Conservation (phyloP, 2,329 filamentous ascomycete species). For the Blumeriella jaapii region DNA sequence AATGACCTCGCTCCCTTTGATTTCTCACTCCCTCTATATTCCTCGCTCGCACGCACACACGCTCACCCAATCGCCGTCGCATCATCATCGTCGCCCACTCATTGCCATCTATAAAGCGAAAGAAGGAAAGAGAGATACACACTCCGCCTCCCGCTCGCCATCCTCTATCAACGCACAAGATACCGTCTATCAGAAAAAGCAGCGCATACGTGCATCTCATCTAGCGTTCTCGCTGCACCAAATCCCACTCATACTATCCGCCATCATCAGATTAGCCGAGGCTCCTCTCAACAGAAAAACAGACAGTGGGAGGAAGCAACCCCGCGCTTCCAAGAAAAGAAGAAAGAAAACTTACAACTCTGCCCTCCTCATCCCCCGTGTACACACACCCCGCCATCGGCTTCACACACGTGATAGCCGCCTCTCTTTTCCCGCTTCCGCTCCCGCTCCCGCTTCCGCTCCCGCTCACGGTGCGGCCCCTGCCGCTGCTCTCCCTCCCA, state of each 20-base stretch:
- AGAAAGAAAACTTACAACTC: constrained; percentile 54
- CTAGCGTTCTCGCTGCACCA: constrained; percentile 5
- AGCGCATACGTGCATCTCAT: too few relatives aligned
- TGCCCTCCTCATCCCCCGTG: constrained; percentile 85
- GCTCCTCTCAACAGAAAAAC: not conserved
- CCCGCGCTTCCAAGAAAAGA: constrained; percentile 1
- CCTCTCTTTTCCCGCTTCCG: constrained; percentile 37
- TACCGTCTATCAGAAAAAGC: too few relatives aligned
- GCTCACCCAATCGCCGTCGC: too few relatives aligned
- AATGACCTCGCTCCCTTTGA: too few relatives aligned
- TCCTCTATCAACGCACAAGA: too few relatives aligned
- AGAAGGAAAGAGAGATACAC: too few relatives aligned
- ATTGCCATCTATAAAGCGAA: too few relatives aligned
- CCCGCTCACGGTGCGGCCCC: too few relatives aligned
- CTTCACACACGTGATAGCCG: constrained; percentile 74
- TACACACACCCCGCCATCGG: constrained; percentile 78
- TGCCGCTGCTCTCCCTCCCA: constrained; percentile 15
- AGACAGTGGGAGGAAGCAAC: not conserved
- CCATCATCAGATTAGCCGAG: not conserved
- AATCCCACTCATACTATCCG: constrained; percentile 9
- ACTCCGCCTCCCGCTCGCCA: too few relatives aligned
- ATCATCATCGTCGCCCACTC: too few relatives aligned
- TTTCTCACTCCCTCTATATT: too few relatives aligned
- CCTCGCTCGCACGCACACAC: too few relatives aligned
- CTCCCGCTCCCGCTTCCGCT: constrained; percentile 6